These are phyloP conservation scores for Metschnikowia vanudenii DNA, from an alignment of 805 yeast species.

Conservation along the genomic window DNA sequence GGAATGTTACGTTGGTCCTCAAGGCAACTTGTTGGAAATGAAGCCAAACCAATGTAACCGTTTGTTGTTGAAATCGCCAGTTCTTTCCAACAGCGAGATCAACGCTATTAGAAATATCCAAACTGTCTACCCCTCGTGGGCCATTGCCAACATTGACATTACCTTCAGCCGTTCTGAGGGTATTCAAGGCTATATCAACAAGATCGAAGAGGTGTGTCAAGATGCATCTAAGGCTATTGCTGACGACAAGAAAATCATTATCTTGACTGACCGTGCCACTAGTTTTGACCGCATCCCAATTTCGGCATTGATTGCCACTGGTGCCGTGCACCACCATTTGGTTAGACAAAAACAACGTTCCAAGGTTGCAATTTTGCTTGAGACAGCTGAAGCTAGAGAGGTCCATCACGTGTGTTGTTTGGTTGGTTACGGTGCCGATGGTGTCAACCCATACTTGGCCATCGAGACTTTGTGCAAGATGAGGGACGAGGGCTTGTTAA, in stretches of 20 bases:
- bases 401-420: slow-evolving; percentile 94
- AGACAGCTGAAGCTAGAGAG: slow-evolving; percentile 96
- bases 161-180: slow-evolving; percentile 86
- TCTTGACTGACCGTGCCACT: slow-evolving; percentile 70
- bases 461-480: slow-evolving; percentile 84
- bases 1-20: slow-evolving; percentile 98
- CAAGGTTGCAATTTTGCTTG: slow-evolving; percentile 85
- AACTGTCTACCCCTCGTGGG: slow-evolving; percentile 82
- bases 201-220: slow-evolving; percentile 82
- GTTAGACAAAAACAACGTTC: slow-evolving; percentile 96
- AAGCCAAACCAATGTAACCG: slow-evolving; percentile 89
- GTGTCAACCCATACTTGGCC: slow-evolving; percentile 89
- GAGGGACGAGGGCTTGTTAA: slow-evolving; percentile 74
- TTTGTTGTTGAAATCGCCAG: slow-evolving; percentile 77
- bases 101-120: slow-evolving; percentile 70
- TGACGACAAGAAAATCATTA: slow-evolving; percentile 67
- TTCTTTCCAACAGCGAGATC: slow-evolving; percentile 70
- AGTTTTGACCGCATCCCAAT: slow-evolving; percentile 68
- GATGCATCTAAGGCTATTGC: slow-evolving; percentile 86
- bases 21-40: slow-evolving; percentile 93
- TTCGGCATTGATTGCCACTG: slow-evolving; percentile 87
- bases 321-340: slow-evolving; percentile 95
- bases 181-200: slow-evolving; percentile 75
- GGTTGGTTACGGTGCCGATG: slow-evolving; percentile 97
- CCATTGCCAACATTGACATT: slow-evolving; percentile 77